Conservation (phyloP, 148 eudicot genomes). For the Vaccinium vitisidaea region DNA sequence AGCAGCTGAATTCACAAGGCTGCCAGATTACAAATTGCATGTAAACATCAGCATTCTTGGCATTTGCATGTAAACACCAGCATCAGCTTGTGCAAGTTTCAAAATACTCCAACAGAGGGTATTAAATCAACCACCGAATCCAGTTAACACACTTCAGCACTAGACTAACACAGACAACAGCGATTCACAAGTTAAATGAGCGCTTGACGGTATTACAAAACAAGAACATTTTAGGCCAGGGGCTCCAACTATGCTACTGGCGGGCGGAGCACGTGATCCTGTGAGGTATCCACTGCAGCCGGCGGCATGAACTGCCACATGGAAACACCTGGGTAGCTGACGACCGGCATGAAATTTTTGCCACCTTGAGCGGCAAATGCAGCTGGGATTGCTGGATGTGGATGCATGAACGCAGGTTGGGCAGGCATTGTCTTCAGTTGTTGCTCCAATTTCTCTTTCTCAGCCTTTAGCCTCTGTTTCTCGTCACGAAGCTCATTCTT, state of each 20-base stretch:
- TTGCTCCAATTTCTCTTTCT: slow-evolving; percentile 72
- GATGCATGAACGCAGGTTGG: slow-evolving; percentile 53
- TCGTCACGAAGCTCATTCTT: slow-evolving; percentile 76
- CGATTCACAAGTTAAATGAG: slow-evolving; percentile 15
- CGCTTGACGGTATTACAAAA: background rate
- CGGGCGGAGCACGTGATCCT: slow-evolving; percentile 72
- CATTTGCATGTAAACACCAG: background rate
- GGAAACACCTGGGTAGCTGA: slow-evolving; percentile 71
- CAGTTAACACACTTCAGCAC: slow-evolving; percentile 37
- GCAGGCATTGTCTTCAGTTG: slow-evolving; percentile 53
- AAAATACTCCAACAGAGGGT: slow-evolving; percentile 20
- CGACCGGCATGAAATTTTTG: slow-evolving; percentile 56
- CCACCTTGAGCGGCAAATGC: slow-evolving; percentile 55
- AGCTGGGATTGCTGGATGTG: slow-evolving; percentile 53
- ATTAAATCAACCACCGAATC: slow-evolving; percentile 30
- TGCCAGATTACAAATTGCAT: slow-evolving; percentile 10
- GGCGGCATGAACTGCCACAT: slow-evolving; percentile 95
- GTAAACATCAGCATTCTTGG: background rate
- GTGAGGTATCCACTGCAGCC: slow-evolving; percentile 72
- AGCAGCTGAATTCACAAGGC: slow-evolving; percentile 6
- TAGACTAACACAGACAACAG: slow-evolving; percentile 25
- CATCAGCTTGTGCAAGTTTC: slow-evolving; percentile 24
- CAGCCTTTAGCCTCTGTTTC: slow-evolving; percentile 73
- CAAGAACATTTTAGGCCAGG: background rate
- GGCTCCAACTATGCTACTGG: slow-evolving; percentile 56